phyloP scores from a whole-genome alignment of 495 filamentous ascomycete genomes.

The Sordaria brevicollis region DNA sequence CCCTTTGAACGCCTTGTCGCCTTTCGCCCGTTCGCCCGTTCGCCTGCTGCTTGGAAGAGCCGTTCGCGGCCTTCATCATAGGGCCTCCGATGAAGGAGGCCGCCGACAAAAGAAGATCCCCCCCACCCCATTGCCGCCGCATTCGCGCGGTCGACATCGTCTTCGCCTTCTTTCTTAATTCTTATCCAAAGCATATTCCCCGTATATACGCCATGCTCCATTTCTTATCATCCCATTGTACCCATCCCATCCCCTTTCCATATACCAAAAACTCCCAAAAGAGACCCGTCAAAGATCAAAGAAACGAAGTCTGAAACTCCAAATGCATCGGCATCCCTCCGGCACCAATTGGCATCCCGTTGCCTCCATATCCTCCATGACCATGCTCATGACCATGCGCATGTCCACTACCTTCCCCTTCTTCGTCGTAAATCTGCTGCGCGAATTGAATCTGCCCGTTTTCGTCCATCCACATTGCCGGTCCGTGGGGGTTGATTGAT shows the following conservation, averaged over 20 bases:
- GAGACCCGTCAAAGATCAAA: background rate
- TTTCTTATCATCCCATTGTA: background rate
- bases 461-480: background rate
- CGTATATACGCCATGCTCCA: background rate
- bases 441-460: background rate
- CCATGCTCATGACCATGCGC: background rate
- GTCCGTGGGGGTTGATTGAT: constrained; percentile 12
- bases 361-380: background rate
- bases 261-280: background rate
- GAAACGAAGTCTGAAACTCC: constrained; percentile 19
- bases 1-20: too few species aligned
- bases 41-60: too few species aligned
- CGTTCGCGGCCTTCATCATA: too few species aligned
- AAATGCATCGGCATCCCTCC: constrained; percentile 9
- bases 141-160: too few species aligned
- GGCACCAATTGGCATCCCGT: constrained; percentile 1
- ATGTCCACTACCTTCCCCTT: constrained; percentile 1
- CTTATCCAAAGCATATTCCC: background rate
- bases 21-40: too few species aligned
- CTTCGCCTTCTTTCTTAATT: too few species aligned
- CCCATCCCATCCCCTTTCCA: background rate
- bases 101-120: background rate
- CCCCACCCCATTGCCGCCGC: background rate
- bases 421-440: background rate
- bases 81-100: too few species aligned